Evolutionary conservation across 805 yeast species (phyloP), one percentile per base, ranked within the genome.

Genomic region (Candida sonorensis): DNA sequence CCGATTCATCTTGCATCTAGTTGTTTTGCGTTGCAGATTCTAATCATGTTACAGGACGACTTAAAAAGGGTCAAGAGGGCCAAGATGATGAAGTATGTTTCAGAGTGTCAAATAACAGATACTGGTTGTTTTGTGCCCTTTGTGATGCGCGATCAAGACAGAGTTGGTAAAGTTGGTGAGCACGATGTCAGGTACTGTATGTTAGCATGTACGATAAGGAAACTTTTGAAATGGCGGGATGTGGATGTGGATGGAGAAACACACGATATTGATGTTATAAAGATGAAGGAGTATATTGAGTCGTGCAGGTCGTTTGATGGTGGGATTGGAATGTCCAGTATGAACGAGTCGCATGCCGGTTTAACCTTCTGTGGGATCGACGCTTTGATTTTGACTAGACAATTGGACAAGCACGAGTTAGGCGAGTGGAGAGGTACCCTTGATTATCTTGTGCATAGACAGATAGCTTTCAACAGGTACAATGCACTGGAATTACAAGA

Each of bases 291-390:
- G 0, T 76, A 65, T 48, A 53, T 79, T 1, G 15, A 36, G 13
- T 31, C 51, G 0, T 47, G 59, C 8, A 50, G 62, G 23, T 58
- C 65, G 20, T 67, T 56, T 43, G 76, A 71, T 46, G 97, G 97
- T 2, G 97, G 95, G 0, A 56, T 84, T 28, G 81, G 88, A 5
- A 68, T 70, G 16, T 27, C 39, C 7, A n/a, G 17, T 10, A 38
- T 44, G 11, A 41, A 48, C 17, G 98, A 90, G 53, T 65, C 87
- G 3, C 97, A 90, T 57, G 77, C 86, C 7, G 98, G 97, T 0
- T 66, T 82, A 37, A 81, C 95, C 0, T 90, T 75, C 48, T 88
- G 97, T 58, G 95, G 83, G 0, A 45, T 88, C 16, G 81, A 81
- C 0, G 55, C 82, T 1, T 61, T 86, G 35, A 48, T 53, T 21